Evolutionary conservation across 257 asterid genomes (phyloP).

Genomic region (Primulina eburnea): DNA sequence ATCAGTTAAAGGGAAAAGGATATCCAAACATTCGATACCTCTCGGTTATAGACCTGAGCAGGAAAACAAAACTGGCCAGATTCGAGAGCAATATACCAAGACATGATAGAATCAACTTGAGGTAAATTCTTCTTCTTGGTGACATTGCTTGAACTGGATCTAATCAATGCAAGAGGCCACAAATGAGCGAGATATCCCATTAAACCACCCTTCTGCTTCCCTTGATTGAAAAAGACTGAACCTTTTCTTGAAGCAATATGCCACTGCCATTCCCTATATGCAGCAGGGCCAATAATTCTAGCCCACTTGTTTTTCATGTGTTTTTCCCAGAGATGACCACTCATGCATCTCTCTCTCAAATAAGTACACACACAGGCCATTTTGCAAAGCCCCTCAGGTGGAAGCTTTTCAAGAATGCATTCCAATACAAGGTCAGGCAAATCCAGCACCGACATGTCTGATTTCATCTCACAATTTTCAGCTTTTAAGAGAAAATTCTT

Average conservation of each 20-base stretch:
- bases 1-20: background rate
- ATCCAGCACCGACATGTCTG: slow-evolving; percentile 49
- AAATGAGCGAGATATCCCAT: slow-evolving; percentile 35
- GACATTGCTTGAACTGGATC: slow-evolving; percentile 37
- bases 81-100: slow-evolving; percentile 72
- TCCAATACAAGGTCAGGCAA: slow-evolving; percentile 83
- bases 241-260: slow-evolving; percentile 47
- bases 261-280: slow-evolving; percentile 53
- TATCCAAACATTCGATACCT: slow-evolving; percentile 40
- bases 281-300: slow-evolving; percentile 50
- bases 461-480: slow-evolving; percentile 26
- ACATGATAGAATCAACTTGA: slow-evolving; percentile 67
- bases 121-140: slow-evolving; percentile 33
- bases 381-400: slow-evolving; percentile 64
- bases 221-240: slow-evolving; percentile 43
- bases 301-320: slow-evolving; percentile 74
- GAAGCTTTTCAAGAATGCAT: slow-evolving; percentile 74
- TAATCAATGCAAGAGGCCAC: slow-evolving; percentile 50
- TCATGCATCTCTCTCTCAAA: slow-evolving; percentile 51
- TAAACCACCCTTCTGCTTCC: slow-evolving; percentile 44
- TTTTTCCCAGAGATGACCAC: slow-evolving; percentile 70
- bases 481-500: slow-evolving; percentile 30
- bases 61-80: slow-evolving; percentile 82
- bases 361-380: slow-evolving; percentile 65
- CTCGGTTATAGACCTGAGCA: slow-evolving; percentile 89